Percentiles rank a stretch among this genome's conserved stretches.
Conservation (phyloP, 129 eudicot genomes). For the Helichrysum umbraculigerum region DNA sequence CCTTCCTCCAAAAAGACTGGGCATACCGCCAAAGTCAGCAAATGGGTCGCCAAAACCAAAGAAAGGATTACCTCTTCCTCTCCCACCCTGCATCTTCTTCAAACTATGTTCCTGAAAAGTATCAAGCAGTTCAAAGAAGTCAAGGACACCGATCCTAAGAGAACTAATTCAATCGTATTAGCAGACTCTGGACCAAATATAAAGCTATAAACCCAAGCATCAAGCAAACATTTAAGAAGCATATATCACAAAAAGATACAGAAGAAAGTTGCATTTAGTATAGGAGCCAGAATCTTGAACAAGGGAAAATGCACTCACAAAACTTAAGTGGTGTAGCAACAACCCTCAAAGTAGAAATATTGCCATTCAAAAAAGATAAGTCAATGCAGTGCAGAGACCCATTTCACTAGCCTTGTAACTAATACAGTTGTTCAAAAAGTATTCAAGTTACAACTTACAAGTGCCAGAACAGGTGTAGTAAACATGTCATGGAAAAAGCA, state of each 20-base stretch:
- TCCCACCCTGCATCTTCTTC: constrained; percentile 63
- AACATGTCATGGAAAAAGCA: too few species aligned
- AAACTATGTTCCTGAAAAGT: constrained; percentile 30
- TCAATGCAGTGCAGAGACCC: too few species aligned
- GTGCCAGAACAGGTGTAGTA: too few species aligned
- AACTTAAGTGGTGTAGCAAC: too few species aligned
- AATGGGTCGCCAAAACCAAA: constrained; percentile 65
- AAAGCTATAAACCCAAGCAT: constrained; percentile 10
- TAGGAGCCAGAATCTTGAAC: background rate
- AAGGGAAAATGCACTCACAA: background rate
- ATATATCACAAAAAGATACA: background rate
- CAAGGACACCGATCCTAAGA: background rate
- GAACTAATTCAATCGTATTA: background rate
- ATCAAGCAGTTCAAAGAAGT: background rate
- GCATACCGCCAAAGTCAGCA: constrained; percentile 53
- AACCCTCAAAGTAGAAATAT: too few species aligned
- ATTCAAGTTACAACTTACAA: too few species aligned
- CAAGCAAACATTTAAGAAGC: constrained; percentile 10
- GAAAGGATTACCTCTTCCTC: constrained; percentile 59
- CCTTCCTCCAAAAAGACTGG: constrained; percentile 69
- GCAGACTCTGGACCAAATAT: background rate
- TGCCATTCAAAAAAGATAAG: too few species aligned
- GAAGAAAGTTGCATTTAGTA: constrained; percentile 1
- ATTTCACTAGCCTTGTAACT: too few species aligned
- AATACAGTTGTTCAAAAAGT: too few species aligned